phyloP scores from a whole-genome alignment of 1,284 basidiomycete species.

The Fomitopsis palustris region DNA sequence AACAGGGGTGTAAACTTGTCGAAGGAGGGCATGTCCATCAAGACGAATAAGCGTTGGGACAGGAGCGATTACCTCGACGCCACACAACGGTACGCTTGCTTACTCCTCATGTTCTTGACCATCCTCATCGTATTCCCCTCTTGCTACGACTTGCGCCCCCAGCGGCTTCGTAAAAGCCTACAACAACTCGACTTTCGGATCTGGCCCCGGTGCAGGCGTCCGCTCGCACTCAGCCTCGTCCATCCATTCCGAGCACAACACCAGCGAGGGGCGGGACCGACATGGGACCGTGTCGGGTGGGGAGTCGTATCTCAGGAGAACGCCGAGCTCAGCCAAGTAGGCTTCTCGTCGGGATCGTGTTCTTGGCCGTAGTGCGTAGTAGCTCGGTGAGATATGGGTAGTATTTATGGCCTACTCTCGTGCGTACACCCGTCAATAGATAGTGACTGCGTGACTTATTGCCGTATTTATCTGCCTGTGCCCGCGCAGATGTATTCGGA shows the following conservation, averaged over 20 bases:
- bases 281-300: not conserved
- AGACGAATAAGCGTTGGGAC: slow-evolving; percentile 54
- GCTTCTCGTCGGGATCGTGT: not conserved
- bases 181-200: not conserved
- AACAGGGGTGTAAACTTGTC: slow-evolving; percentile 53
- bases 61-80: slow-evolving; percentile 66
- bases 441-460: not conserved
- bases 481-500: too few species aligned
- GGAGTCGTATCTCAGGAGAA: not conserved
- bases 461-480: not conserved
- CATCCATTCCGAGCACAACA: not conserved
- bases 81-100: slow-evolving; percentile 55
- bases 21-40: slow-evolving; percentile 55
- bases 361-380: not conserved
- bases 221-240: slow-evolving; percentile 5
- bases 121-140: not conserved
- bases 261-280: not conserved
- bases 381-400: not conserved
- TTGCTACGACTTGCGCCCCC: too few species aligned
- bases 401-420: too few species aligned
- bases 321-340: not conserved
- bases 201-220: slow-evolving; percentile 1
- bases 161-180: slow-evolving; percentile 7
- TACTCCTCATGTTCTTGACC: not conserved
- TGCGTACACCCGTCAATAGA: not conserved